Evolutionary conservation across 2,329 filamentous ascomycete genomes (phyloP).

Genomic region (Daldinia sp.): DNA sequence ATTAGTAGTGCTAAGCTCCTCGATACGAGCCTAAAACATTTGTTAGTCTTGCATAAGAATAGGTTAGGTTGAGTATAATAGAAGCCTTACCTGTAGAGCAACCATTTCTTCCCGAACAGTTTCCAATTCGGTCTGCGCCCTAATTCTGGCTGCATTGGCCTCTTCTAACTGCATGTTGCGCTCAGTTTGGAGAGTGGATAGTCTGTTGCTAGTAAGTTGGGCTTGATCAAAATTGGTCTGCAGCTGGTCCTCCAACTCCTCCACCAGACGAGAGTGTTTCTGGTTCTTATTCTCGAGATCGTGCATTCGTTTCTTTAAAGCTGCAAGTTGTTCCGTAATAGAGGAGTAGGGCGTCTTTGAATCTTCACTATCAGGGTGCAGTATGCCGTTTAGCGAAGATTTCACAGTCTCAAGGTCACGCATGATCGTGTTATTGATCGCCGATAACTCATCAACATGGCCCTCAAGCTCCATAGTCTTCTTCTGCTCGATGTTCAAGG

Average conservation of each 20-base stretch:
- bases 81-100: constrained; percentile 73
- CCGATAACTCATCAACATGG: constrained; percentile 63
- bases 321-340: constrained; percentile 64
- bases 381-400: constrained; percentile 60
- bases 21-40: constrained; percentile 44
- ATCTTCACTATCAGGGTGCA: constrained; percentile 59
- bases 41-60: constrained; percentile 39
- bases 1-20: constrained; percentile 43
- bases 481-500: constrained; percentile 65
- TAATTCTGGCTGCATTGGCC: constrained; percentile 69
- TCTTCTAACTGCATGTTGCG: constrained; percentile 81
- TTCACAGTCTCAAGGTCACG: constrained; percentile 70
- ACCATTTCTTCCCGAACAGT: constrained; percentile 73
- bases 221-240: constrained; percentile 95
- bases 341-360: constrained; percentile 55
- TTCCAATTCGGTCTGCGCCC: constrained; percentile 74
- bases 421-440: constrained; percentile 66
- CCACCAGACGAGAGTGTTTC: constrained; percentile 90
- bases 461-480: constrained; percentile 65
- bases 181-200: constrained; percentile 82
- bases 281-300: constrained; percentile 76
- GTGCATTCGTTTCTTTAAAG: constrained; percentile 71
- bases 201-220: constrained; percentile 81
- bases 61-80: not conserved
- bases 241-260: constrained; percentile 96